A percentile compares a stretch with the other conserved stretches of the same genome.
Evolutionary conservation across 768 basidiomycete genomes (phyloP).

Genomic region (Suillus subalutaceus): DNA sequence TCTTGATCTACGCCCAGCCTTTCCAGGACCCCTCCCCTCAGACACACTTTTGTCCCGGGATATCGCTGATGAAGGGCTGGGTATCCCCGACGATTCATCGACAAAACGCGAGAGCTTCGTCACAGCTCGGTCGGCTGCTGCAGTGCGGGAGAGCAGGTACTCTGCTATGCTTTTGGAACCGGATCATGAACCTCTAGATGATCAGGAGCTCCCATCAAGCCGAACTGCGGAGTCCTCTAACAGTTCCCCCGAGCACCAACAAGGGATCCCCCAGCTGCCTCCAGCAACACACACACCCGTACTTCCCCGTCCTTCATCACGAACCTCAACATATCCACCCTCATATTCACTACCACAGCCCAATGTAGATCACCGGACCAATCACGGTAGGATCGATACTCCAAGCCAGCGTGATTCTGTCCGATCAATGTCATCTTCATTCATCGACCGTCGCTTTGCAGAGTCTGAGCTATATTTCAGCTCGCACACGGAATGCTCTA

Average conservation of each 20-base stretch:
- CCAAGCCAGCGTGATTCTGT: slow-evolving; percentile 30
- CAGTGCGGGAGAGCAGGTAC: slow-evolving; percentile 31
- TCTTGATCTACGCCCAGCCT: slow-evolving; percentile 58
- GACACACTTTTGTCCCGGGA: slow-evolving; percentile 25
- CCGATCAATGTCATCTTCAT: slow-evolving; percentile 49
- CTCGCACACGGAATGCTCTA: slow-evolving; percentile 35
- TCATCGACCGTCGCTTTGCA: slow-evolving; percentile 55
- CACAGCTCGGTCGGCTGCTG: slow-evolving; percentile 42
- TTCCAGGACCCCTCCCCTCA: slow-evolving; percentile 40
- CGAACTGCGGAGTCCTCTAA: slow-evolving; percentile 18
- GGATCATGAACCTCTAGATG: slow-evolving; percentile 26
- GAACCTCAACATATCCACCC: slow-evolving; percentile 27
- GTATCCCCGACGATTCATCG: slow-evolving; percentile 40
- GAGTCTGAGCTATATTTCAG: slow-evolving; percentile 41
- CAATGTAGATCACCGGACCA: slow-evolving; percentile 22
- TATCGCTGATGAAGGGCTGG: slow-evolving; percentile 25
- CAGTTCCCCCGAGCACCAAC: slow-evolving; percentile 6
- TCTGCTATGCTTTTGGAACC: slow-evolving; percentile 26
- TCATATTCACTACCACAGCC: slow-evolving; percentile 24
- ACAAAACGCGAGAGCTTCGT: slow-evolving; percentile 61
- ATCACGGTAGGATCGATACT: slow-evolving; percentile 19
- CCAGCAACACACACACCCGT: slow-evolving; percentile 16
- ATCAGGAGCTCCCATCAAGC: slow-evolving; percentile 15
- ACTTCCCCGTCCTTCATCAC: slow-evolving; percentile 22
- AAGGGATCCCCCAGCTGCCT: background rate